Evolutionary conservation across 2,329 filamentous ascomycete species (phyloP), one percentile per base, ranked within the genome.

Genomic region (Colletotrichum euphorbiae): DNA sequence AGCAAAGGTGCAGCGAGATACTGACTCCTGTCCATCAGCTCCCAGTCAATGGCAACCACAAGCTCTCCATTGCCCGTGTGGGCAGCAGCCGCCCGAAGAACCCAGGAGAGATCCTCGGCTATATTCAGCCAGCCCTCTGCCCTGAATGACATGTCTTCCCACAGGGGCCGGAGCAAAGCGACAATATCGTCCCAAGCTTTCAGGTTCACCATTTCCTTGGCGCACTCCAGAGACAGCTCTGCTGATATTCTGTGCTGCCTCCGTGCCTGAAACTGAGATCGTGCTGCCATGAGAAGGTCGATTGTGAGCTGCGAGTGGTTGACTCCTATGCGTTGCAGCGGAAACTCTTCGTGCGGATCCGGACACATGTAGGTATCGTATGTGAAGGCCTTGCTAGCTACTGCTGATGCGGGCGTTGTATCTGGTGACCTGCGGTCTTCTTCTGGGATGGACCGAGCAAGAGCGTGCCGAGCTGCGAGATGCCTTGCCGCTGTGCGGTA

Each of bases 351-450:
- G 69, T 89, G 81, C 1, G 89, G 89, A 43, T 88, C 84, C 12
- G 87, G 88, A 62, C 89, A 91, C 79, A 91, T 84, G 75, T 91
- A 91, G 1, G 86, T 88, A 74, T 91, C 89, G 70, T 91, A 90
- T 1, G 81, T 81, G 69, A 88, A 88, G 0, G 83, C 81, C 58
- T 85, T 86, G 72, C 80, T 82, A 9, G 83, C 80, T 7, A 81
- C 78, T 6, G 80, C 78, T 4, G 84, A 81, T 15, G 83, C 81
- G 5, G 83, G 78, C 4, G 84, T 82, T 3, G 77, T 72, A 40
- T 84, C 82, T 6, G 87, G 87, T 2, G 82, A 79, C 57, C 80
- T 80, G 42, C 89, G 80, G 69, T 87, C 88, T 64, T 89, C 87
- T 31, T 89, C 85, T 0, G 89, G 84, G 67, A 91, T 89, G 19